Evolutionary conservation across 805 yeast genomes (phyloP), one percentile per base, ranked within the genome.

Genomic region (Candida insectorum): DNA sequence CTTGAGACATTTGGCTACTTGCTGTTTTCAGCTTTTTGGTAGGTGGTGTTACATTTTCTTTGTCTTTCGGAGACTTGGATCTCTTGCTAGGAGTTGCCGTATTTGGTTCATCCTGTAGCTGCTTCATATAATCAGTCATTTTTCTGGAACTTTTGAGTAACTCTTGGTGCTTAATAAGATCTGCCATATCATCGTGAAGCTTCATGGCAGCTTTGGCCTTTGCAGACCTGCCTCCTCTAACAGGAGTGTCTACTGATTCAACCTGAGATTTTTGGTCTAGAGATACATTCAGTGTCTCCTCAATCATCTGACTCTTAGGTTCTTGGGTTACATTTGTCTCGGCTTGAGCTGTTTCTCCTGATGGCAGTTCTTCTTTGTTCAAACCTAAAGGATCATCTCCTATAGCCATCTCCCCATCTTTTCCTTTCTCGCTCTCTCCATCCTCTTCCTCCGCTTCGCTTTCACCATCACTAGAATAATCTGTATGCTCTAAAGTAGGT

Each of bases 111-210:
- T 43, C 38, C 27, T 63, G 69, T 14, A 64, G 46, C 34, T 55
- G 53, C 6, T 58, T 58, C 65, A 64, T 55, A 39, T 56, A 54
- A 32, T 47, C 53, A 41, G 62, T 66, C 60, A 62, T 57, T 37
- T 64, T 65, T 16, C 60, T 48, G 15, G 67, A 62, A 17, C 70
- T 66, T 45, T 75, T 77, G 7, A 59, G 37, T 43, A 62, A 52
- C 41, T 75, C 69, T 40, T 79, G 81, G 48, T 74, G 85, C 31
- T 65, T 69, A 47, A 81, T 82, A 42, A 85, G 66, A 29, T 81
- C 81, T 37, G 73, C 74, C 70, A 85, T 83, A 51, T 80, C 77
- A 8, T 71, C 71, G 46, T 81, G 91, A 11, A 85, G 60, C 49
- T 77, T 79, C 37, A 62, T 60, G 1, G 79, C 79, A 0, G 94